Conservation (phyloP, 2,329 filamentous ascomycete genomes). For the Alternaria conjuncta region DNA sequence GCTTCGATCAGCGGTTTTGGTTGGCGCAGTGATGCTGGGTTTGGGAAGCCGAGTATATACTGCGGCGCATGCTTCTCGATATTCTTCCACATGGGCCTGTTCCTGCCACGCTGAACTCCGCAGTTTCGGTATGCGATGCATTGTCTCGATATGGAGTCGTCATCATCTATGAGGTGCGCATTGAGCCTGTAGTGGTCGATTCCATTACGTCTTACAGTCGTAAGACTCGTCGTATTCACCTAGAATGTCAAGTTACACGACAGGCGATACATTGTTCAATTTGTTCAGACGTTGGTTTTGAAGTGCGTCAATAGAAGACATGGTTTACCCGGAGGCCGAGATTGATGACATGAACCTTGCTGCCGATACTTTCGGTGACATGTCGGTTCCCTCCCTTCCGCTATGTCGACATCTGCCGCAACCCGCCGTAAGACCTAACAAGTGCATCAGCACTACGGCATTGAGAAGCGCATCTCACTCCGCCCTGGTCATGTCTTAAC, state of each 20-base stretch:
- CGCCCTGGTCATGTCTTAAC: background rate
- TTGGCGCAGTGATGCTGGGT: background rate
- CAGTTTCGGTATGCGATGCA: background rate
- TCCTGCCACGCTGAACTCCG: background rate
- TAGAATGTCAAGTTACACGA: background rate
- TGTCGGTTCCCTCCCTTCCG: background rate
- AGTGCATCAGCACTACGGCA: background rate
- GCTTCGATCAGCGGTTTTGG: background rate
- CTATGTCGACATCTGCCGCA: background rate
- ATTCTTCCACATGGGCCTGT: background rate
- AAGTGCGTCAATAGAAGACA: background rate
- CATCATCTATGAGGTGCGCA: background rate
- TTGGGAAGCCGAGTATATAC: background rate
- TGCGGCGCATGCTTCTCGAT: background rate
- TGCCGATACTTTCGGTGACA: background rate
- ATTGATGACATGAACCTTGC: background rate
- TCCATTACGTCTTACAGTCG: background rate
- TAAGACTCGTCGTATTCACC: background rate
- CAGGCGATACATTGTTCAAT: background rate
- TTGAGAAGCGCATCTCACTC: background rate
- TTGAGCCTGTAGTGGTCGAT: background rate
- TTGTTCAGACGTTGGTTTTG: background rate
- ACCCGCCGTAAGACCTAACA: background rate
- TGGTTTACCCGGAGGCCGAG: background rate
- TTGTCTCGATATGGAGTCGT: background rate